Base-by-base conservation (phyloP, 148 eudicot species). In the Suaeda aralocaspica region DNA sequence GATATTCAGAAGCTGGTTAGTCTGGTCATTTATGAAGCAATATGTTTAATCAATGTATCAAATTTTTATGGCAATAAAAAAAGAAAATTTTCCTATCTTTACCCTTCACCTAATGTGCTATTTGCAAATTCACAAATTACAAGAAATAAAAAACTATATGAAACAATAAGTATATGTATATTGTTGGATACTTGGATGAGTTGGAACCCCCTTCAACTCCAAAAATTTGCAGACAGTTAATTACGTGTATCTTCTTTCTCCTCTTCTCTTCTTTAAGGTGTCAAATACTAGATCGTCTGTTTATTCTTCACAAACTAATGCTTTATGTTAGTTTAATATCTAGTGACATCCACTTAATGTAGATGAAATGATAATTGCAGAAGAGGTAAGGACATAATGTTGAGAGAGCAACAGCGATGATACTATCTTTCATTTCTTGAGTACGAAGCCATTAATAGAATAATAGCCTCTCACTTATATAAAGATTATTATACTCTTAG, bases 1-100 rank as follows among this genome's bases (percentile, higher is more conserved):
- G 97, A 94, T 85, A 87, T 94, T 71, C 82, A 84, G 59, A 91
- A 89, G 84, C 84, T 89, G 93, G 99, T 94, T 73, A 89, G 97
- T 75, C 67, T 81, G 56, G 64, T 70, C 15, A 33, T 69, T n/a
- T 51, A 30, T 74, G 28, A 16, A 49, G 58, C 72, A 59, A 41
- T 72, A 49, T n/a, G 18, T 33, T 42, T 57, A 52, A 16, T 60
- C 10, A 12, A 42, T 16, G 33, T 64, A n/a, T n/a, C n/a, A n/a
- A n/a, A n/a, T n/a, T n/a, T n/a, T n/a, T n/a, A n/a, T n/a, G n/a
- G n/a, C n/a, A n/a, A n/a, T n/a, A n/a, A n/a, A n/a, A n/a, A n/a
- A n/a, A n/a, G n/a, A n/a, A n/a, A n/a, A n/a, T n/a, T n/a, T n/a
- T n/a, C n/a, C n/a, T 49, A 49, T 29, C 51, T 53, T 2, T n/a